Evolutionary conservation across 768 basidiomycete species (phyloP).

Genomic region (Xerocomellus intermedius): DNA sequence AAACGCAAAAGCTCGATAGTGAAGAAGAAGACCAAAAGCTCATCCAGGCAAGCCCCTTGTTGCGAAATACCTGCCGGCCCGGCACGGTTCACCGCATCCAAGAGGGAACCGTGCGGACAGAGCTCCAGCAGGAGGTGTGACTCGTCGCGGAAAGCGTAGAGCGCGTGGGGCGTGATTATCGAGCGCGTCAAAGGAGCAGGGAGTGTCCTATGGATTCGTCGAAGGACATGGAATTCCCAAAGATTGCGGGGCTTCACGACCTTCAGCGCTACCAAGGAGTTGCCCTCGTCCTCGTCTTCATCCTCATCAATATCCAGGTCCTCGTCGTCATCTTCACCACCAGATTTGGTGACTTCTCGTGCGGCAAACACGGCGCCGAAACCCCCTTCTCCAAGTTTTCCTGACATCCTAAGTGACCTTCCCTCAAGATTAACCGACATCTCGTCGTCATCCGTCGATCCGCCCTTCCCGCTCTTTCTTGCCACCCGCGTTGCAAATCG

Average conservation of each 20-base stretch:
- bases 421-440: slow-evolving; percentile 63
- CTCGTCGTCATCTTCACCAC: slow-evolving; percentile 41
- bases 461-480: slow-evolving; percentile 33
- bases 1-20: slow-evolving; percentile 82
- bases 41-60: slow-evolving; percentile 81
- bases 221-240: slow-evolving; percentile 91
- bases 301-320: slow-evolving; percentile 46
- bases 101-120: slow-evolving; percentile 87
- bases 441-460: slow-evolving; percentile 36
- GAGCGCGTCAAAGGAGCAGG: slow-evolving; percentile 57
- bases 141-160: slow-evolving; percentile 88
- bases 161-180: slow-evolving; percentile 70
- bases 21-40: slow-evolving; percentile 94
- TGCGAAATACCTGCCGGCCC: slow-evolving; percentile 71
- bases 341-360: slow-evolving; percentile 47
- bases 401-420: slow-evolving; percentile 64
- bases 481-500: slow-evolving; percentile 56
- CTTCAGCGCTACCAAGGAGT: slow-evolving; percentile 78
- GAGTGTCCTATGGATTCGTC: slow-evolving; percentile 71
- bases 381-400: slow-evolving; percentile 95
- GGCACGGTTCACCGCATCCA: slow-evolving; percentile 89
- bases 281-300: slow-evolving; percentile 53
- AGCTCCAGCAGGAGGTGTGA: slow-evolving; percentile 86
- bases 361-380: slow-evolving; percentile 96
- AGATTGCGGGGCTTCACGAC: slow-evolving; percentile 83